These are phyloP conservation scores for Jimgerdemannia flammicorona DNA, from an alignment of 192 early-diverging fungal genomes.

Conservation along the genomic window DNA sequence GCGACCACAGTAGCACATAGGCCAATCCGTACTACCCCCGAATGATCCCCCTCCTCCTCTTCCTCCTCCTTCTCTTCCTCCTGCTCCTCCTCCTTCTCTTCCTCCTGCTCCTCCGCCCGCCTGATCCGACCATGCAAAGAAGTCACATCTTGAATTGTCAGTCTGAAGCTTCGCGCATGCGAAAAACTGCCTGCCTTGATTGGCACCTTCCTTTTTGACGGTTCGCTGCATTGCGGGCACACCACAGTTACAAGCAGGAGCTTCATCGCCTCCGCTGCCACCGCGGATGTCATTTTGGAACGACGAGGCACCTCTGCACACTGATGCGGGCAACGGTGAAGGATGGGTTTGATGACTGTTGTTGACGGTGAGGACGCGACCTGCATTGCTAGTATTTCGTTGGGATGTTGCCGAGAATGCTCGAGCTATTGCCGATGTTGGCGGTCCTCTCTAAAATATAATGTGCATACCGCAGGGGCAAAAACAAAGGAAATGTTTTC, in stretches of 20 bases:
- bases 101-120: constrained; percentile 10
- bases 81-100: too few species aligned
- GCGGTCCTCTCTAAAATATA: background rate
- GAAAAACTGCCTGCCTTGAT: constrained; percentile 20
- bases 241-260: constrained; percentile 11
- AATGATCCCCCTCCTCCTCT: constrained; percentile 43
- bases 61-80: constrained; percentile 41
- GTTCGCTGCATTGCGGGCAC: constrained; percentile 2
- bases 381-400: background rate
- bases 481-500: too few species aligned
- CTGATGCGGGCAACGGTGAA: constrained; percentile 1
- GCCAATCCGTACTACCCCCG: constrained; percentile 38
- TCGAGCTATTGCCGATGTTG: background rate
- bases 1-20: constrained; percentile 6
- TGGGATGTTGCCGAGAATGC: background rate
- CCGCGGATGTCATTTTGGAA: constrained; percentile 2
- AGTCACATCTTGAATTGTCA: constrained; percentile 1
- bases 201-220: constrained; percentile 15
- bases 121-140: constrained; percentile 15
- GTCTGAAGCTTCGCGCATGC: constrained; percentile 17
- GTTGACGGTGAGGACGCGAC: background rate
- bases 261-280: constrained; percentile 3
- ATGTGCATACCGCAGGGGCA: background rate
- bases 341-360: constrained; percentile 6
- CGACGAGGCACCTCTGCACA: background rate